Evolutionary conservation across 2,329 filamentous ascomycete species (phyloP).

Genomic region (Paraconiothyrium sp.): DNA sequence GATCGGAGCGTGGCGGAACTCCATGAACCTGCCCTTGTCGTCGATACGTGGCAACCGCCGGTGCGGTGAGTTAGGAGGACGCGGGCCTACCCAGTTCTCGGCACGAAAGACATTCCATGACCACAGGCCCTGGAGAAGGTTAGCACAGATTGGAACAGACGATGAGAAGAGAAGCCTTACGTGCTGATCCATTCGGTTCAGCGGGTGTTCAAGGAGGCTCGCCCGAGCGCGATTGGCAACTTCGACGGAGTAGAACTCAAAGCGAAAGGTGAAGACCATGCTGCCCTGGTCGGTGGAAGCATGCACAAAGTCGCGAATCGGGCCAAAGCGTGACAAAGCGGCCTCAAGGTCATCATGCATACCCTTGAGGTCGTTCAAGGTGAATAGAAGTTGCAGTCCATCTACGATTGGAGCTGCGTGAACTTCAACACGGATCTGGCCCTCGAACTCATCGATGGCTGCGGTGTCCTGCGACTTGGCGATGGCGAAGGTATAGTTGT

Average conservation of each 20-base stretch:
- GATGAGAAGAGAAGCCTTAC: conserved; percentile 23
- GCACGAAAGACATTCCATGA: conserved; percentile 29
- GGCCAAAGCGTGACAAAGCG: conserved; percentile 29
- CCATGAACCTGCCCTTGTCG: conserved; percentile 33
- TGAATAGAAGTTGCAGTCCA: conserved; percentile 23
- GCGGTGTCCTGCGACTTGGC: conserved; percentile 38
- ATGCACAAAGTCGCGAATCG: conserved; percentile 31
- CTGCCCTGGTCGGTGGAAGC: conserved; percentile 27
- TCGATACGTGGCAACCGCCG: conserved; percentile 33
- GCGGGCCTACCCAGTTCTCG: conserved; percentile 32
- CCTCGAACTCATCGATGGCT: conserved; percentile 41
- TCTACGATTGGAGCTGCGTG: conserved; percentile 22
- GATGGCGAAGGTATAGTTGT: conserved; percentile 34
- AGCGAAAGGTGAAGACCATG: conserved; percentile 35
- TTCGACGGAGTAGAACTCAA: conserved; percentile 45
- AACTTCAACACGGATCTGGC: conserved; percentile 39
- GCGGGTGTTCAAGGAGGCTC: conserved; percentile 21
- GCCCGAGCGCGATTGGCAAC: conserved; percentile 39
- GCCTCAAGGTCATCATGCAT: conserved; percentile 26
- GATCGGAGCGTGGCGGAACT: conserved; percentile 24
- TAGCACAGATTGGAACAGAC: conserved; percentile 22
- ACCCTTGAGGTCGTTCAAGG: conserved; percentile 23
- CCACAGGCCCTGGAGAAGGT: conserved; percentile 34
- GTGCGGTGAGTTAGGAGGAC: conserved; percentile 30
- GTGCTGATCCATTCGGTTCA: conserved; percentile 25